Conservation (phyloP, 345 rosid genomes). For the Raphanus sativus region DNA sequence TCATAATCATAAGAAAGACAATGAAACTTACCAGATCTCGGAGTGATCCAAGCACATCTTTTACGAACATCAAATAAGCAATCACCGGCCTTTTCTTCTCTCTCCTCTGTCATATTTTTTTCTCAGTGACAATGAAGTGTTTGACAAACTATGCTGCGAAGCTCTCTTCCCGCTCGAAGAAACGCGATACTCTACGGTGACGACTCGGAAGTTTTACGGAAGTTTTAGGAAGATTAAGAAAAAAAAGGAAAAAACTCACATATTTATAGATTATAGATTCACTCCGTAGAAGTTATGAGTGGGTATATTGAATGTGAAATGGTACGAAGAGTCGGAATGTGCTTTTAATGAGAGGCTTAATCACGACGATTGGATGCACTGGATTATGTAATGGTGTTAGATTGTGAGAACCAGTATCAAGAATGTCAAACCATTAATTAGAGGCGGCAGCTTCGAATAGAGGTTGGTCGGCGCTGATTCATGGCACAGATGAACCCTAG, state of each 20-base stretch:
- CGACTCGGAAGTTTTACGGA: constrained; percentile 46
- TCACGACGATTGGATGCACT: too few relatives aligned
- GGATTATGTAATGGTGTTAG: too few relatives aligned
- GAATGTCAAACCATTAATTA: neutral
- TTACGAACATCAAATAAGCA: constrained; percentile 52
- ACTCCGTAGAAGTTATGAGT: too few relatives aligned
- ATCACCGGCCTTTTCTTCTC: constrained; percentile 37
- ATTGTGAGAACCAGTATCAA: neutral
- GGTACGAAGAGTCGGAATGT: too few relatives aligned
- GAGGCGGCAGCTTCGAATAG: neutral
- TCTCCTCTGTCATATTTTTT: constrained; percentile 48
- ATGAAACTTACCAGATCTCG: constrained; percentile 57
- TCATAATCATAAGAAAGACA: neutral
- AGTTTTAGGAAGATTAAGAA: too few relatives aligned
- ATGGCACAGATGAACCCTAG: neutral
- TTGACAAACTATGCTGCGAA: constrained; percentile 33
- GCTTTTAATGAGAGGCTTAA: too few relatives aligned
- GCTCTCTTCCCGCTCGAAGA: constrained; percentile 52
- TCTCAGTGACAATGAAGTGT: constrained; percentile 29
- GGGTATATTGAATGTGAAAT: too few relatives aligned
- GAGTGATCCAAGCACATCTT: constrained; percentile 75
- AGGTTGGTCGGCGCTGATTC: neutral
- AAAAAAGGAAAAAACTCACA: too few relatives aligned
- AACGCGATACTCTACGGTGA: constrained; percentile 50
- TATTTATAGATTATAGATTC: too few relatives aligned